These are phyloP conservation scores for Penicillium alfredii DNA, from an alignment of 495 filamentous ascomycete species.

Conservation along the genomic window DNA sequence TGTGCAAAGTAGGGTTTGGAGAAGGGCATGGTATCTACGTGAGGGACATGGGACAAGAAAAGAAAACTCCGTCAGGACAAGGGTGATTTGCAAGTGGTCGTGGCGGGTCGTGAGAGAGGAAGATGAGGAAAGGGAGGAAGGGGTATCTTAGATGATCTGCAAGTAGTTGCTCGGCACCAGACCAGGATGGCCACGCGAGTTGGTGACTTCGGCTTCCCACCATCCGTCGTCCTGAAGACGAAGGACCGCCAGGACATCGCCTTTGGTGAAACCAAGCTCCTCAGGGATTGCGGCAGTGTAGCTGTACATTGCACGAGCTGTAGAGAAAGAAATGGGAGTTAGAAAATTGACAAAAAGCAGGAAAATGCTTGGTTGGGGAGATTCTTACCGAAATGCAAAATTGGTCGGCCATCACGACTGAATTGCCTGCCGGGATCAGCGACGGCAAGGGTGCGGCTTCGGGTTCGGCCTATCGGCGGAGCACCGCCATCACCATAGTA, in stretches of 20 bases:
- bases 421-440: slow-evolving; percentile 58
- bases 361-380: no score
- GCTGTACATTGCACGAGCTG: slow-evolving; percentile 89
- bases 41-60: slow-evolving; percentile 19
- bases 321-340: slow-evolving; percentile 3
- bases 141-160: slow-evolving; percentile 55
- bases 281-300: slow-evolving; percentile 93
- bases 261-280: slow-evolving; percentile 89
- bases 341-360: slow-evolving; percentile 11
- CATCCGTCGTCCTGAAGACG: slow-evolving; percentile 95
- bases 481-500: slow-evolving; percentile 53
- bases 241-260: slow-evolving; percentile 83
- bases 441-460: slow-evolving; percentile 75
- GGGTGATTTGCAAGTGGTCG: slow-evolving; percentile 11
- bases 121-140: no score
- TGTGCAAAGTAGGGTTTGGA: slow-evolving; percentile 17
- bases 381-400: slow-evolving; percentile 85
- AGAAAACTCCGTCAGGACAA: slow-evolving; percentile 22
- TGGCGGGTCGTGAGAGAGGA: slow-evolving; percentile 24
- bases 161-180: slow-evolving; percentile 97
- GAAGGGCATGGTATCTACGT: slow-evolving; percentile 27
- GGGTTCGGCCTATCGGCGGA: slow-evolving; percentile 47
- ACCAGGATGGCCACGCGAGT: slow-evolving; percentile 64
- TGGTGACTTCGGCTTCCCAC: slow-evolving; percentile 97
- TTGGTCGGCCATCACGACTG: slow-evolving; percentile 77